Evolutionary conservation across 1,284 basidiomycete genomes (phyloP).

Genomic region (Ceratobasidium theobromae): DNA sequence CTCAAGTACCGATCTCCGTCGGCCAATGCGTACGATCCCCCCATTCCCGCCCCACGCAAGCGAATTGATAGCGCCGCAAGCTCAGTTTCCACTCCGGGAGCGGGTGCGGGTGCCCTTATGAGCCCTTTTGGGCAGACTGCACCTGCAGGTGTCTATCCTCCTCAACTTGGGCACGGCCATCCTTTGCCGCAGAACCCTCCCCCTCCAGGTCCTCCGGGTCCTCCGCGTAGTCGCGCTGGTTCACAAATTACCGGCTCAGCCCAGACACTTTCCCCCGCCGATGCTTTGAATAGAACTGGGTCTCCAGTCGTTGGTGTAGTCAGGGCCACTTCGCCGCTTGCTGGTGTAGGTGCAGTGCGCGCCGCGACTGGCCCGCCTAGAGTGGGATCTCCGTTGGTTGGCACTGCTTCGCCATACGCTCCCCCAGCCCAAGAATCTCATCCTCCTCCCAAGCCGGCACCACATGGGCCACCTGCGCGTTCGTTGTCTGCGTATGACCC

Average conservation of each 20-base stretch:
- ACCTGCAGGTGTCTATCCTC: neutral
- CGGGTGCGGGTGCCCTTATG: neutral
- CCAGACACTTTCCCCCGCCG: slow-evolving; percentile 12
- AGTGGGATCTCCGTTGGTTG: slow-evolving; percentile 1
- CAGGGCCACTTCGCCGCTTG: neutral
- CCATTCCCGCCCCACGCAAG: slow-evolving; percentile 49
- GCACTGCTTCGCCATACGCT: slow-evolving; percentile 8
- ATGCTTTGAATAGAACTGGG: slow-evolving; percentile 15
- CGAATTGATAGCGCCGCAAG: slow-evolving; percentile 21
- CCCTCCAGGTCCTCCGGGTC: neutral
- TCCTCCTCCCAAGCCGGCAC: neutral
- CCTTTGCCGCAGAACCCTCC: slow-evolving; percentile 10
- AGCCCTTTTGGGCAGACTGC: slow-evolving; percentile 13
- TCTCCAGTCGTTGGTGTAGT: slow-evolving; percentile 11
- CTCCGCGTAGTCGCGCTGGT: neutral
- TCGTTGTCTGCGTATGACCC: neutral
- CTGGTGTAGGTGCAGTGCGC: slow-evolving; percentile 1
- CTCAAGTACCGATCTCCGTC: slow-evolving; percentile 58
- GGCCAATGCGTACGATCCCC: slow-evolving; percentile 77
- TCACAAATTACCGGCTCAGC: neutral
- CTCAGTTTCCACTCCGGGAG: slow-evolving; percentile 7
- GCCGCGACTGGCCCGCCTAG: neutral
- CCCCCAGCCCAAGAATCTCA: slow-evolving; percentile 1
- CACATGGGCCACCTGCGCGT: no score
- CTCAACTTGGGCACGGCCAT: slow-evolving; percentile 16